Evolutionary conservation across 2,329 filamentous ascomycete species (phyloP), one percentile per base, ranked within the genome.

Genomic region (Arthrobotrys conoides): DNA sequence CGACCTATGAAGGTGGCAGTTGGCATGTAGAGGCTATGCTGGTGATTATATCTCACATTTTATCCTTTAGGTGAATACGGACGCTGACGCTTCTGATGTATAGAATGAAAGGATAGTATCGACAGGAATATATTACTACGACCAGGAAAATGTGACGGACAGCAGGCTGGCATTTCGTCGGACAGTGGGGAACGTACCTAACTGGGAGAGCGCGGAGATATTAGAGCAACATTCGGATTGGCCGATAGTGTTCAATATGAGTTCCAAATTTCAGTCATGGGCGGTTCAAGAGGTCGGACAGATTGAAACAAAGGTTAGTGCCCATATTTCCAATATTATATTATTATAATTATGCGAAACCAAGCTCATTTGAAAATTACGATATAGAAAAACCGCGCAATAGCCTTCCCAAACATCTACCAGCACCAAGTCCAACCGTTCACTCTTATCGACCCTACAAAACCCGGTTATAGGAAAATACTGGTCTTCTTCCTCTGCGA

Each of bases 101-200:
- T 59, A 85, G 83, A 91, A 92, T 80, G 90, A 92, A 83, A 88
- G 88, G 78, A 91, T 92, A 41, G 87, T 87, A 80, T 89, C 89
- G 0, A 90, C 89, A 0, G 88, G 90, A 0, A 84, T 92, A 20
- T 90, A 90, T 83, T 90, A 90, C 83, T 89, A 89, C 80, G 88
- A 90, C 79, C 84, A 83, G 53, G 86, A 89, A 0, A 92, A 92
- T 82, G 87, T 91, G 57, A 87, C 87, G 0, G 85, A 87, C 0
- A 86, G 85, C 65, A 82, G 81, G 5, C 85, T 91, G 6, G 83
- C 84, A 2, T 90, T 91, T 81, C 87, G 86, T 10, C 87, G 87
- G 18, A 79, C 76, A 5, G 30, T 75, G 6, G 22, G 20, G 3
- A 53, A 73, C 20, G 64, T 79, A 14, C 73, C 73, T 10, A 46